Percentiles rank a stretch among this genome's conserved stretches.
Conservation (phyloP, 352 stramenopile genomes). For the Phytopythium ostracodes region DNA sequence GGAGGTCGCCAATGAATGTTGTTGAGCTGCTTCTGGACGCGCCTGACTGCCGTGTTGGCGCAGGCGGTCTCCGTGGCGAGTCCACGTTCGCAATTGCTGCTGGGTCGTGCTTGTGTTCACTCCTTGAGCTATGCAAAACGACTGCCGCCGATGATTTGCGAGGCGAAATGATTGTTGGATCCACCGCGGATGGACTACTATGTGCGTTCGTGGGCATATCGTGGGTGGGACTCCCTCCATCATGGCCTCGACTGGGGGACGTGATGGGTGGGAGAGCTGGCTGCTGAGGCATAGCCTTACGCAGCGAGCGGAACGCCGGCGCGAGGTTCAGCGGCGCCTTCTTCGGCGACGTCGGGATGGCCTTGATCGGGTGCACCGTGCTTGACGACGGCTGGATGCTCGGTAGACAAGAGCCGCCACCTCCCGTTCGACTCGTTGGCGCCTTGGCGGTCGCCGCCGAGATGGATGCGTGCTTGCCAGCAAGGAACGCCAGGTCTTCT, state of each 20-base stretch:
- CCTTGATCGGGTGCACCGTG: constrained; percentile 50
- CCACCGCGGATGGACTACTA: not conserved
- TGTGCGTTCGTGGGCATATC: not conserved
- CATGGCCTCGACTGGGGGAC: constrained; percentile 10
- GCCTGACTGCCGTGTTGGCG: constrained; percentile 8
- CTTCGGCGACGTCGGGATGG: constrained; percentile 46
- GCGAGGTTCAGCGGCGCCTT: constrained; percentile 52
- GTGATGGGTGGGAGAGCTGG: constrained; percentile 56
- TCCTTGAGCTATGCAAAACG: not conserved
- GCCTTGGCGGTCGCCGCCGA: constrained; percentile 5
- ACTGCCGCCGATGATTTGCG: not conserved
- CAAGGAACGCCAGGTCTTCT: constrained; percentile 12
- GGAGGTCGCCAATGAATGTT: constrained; percentile 34
- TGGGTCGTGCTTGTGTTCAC: not conserved
- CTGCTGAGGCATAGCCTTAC: constrained; percentile 63
- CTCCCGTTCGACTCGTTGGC: not conserved
- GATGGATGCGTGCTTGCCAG: constrained; percentile 4
- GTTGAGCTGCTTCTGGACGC: constrained; percentile 7
- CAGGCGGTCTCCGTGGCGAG: not conserved
- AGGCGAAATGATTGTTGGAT: not conserved
- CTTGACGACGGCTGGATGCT: constrained; percentile 18
- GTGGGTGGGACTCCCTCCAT: not conserved
- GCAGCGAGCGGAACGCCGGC: constrained; percentile 56
- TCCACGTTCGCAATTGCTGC: not conserved
- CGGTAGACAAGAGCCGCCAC: constrained; percentile 9